phyloP scores from a whole-genome alignment of 225 moss, liverwort and hornwort species.

The Takakia lepidozioides region DNA sequence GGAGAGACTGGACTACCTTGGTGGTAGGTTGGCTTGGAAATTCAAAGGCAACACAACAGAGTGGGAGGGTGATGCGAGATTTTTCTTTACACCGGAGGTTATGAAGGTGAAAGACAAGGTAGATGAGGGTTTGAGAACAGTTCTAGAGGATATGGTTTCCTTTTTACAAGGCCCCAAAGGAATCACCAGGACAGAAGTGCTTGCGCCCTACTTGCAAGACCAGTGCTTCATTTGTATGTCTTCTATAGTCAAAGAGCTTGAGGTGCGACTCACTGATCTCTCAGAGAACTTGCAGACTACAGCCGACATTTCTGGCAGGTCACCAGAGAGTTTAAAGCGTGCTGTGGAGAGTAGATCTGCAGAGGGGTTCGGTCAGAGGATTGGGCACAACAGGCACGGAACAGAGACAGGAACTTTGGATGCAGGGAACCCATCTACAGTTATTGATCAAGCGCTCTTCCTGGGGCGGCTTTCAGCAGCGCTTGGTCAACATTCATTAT shows the following conservation, averaged over 20 bases:
- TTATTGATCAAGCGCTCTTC: slow-evolving; percentile 78
- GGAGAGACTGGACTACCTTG: no score
- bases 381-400: slow-evolving; percentile 14
- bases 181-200: slow-evolving; percentile 45
- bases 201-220: slow-evolving; percentile 69
- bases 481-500: slow-evolving; percentile 58
- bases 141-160: slow-evolving; percentile 60
- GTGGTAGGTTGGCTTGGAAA: no score
- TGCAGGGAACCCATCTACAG: slow-evolving; percentile 17
- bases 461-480: slow-evolving; percentile 77
- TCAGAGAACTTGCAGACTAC: slow-evolving; percentile 51
- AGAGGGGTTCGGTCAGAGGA: slow-evolving; percentile 14
- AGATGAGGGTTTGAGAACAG: slow-evolving; percentile 57
- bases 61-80: slow-evolving; percentile 39
- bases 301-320: slow-evolving; percentile 3
- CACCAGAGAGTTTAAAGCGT: slow-evolving; percentile 9
- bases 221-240: slow-evolving; percentile 59
- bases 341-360: slow-evolving; percentile 10
- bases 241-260: slow-evolving; percentile 41
- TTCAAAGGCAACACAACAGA: slow-evolving; percentile 50
- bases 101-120: slow-evolving; percentile 67
- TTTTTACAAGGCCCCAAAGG: slow-evolving; percentile 80
- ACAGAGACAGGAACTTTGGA: slow-evolving; percentile 11
- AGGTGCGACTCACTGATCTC: slow-evolving; percentile 42
- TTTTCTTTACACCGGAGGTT: slow-evolving; percentile 63